Percentiles rank a stretch among this genome's conserved stretches.
Evolutionary conservation across 2,329 filamentous ascomycete species (phyloP).

Genomic region (Aspergillus phoenicis): DNA sequence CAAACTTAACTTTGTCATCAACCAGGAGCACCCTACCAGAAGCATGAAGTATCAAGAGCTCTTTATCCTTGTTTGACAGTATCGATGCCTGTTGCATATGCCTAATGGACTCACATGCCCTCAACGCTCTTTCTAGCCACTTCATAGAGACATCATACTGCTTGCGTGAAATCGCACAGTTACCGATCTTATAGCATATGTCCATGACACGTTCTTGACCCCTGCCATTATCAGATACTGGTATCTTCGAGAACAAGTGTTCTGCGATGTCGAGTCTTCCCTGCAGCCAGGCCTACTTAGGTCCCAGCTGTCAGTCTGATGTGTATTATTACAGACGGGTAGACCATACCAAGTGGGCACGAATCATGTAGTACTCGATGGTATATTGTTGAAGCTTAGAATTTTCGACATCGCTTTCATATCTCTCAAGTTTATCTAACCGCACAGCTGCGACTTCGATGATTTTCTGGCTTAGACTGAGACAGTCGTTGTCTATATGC

Average conservation of each 20-base stretch:
- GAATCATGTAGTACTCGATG: slow-evolving; percentile 66
- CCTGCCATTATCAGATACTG: slow-evolving; percentile 40
- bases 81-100: slow-evolving; percentile 61
- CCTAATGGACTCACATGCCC: slow-evolving; percentile 53
- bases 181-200: slow-evolving; percentile 72
- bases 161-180: slow-evolving; percentile 55
- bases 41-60: slow-evolving; percentile 66
- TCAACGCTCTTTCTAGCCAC: slow-evolving; percentile 73
- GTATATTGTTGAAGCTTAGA: slow-evolving; percentile 23
- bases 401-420: slow-evolving; percentile 13
- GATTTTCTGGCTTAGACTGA: slow-evolving; percentile 61
- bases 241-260: slow-evolving; percentile 69
- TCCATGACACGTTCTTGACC: slow-evolving; percentile 63
- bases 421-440: slow-evolving; percentile 38
- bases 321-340: neutral
- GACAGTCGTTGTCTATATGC: slow-evolving; percentile 53
- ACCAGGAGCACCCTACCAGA: slow-evolving; percentile 50
- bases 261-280: slow-evolving; percentile 74
- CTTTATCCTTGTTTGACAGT: slow-evolving; percentile 64
- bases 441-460: slow-evolving; percentile 67
- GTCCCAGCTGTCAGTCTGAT: slow-evolving; percentile 7
- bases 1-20: slow-evolving; percentile 7
- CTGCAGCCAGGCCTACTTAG: slow-evolving; percentile 73
- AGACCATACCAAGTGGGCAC: slow-evolving; percentile 64
- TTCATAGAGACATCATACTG: slow-evolving; percentile 61